Conservation (phyloP, 164 flowering plant genomes). For the Magnolia changhungtana region DNA sequence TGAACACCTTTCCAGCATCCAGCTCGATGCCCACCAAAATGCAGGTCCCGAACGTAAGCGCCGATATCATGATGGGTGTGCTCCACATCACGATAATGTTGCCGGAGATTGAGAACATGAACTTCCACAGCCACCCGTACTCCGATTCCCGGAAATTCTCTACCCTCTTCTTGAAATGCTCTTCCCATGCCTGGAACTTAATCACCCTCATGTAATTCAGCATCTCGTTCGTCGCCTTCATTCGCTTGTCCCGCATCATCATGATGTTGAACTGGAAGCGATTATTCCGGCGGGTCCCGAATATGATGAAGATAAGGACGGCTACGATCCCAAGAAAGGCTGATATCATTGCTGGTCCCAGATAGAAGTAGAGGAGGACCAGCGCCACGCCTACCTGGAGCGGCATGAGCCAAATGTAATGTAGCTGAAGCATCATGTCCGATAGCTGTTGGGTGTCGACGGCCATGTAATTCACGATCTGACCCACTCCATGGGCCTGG, state of each 20-base stretch:
- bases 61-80: conserved; percentile 60
- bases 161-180: conserved; percentile 70
- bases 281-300: conserved; percentile 60
- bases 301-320: conserved; percentile 48
- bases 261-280: conserved; percentile 53
- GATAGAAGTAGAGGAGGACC: conserved; percentile 53
- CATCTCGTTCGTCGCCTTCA: conserved; percentile 93
- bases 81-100: conserved; percentile 79
- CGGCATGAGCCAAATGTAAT: conserved; percentile 82
- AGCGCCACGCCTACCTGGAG: conserved; percentile 62
- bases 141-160: conserved; percentile 55
- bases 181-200: conserved; percentile 98
- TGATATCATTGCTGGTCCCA: conserved; percentile 51
- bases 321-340: conserved; percentile 45
- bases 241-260: conserved; percentile 66
- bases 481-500: conserved; percentile 92
- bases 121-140: conserved; percentile 73
- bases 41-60: conserved; percentile 38
- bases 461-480: conserved; percentile 96
- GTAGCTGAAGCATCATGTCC: conserved; percentile 85
- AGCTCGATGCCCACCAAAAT: conserved; percentile 7
- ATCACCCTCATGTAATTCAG: conserved; percentile 88
- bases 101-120: conserved; percentile 55
- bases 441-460: conserved; percentile 96
- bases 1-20: conserved; percentile 47